Conservation (phyloP, 2,329 filamentous ascomycete genomes). For the Diaporthe destruens region DNA sequence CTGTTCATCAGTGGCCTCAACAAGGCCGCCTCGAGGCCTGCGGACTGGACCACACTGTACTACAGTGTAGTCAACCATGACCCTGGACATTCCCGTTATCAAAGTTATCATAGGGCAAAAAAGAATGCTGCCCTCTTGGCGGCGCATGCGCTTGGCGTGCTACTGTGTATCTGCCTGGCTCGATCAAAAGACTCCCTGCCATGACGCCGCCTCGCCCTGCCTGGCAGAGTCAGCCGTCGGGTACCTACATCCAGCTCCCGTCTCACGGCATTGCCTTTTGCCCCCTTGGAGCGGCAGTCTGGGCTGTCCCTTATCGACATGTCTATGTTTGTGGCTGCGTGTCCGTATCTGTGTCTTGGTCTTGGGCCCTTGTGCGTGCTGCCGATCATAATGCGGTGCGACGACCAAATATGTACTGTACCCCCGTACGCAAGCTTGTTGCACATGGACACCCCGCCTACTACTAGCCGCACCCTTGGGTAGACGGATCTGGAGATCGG, state of each 20-base stretch:
- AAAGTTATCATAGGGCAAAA: background rate
- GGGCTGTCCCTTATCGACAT: background rate
- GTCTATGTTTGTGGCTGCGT: background rate
- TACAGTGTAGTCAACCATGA: background rate
- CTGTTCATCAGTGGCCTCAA: background rate
- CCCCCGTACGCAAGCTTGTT: background rate
- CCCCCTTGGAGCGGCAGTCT: background rate
- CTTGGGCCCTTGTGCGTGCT: background rate
- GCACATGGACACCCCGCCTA: background rate
- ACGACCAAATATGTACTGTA: background rate
- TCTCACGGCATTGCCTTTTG: constrained; percentile 12
- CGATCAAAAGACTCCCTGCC: constrained; percentile 23
- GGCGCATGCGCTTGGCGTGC: constrained; percentile 16
- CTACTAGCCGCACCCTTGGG: background rate
- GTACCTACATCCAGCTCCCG: constrained; percentile 19
- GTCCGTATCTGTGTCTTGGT: background rate
- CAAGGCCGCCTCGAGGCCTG: background rate
- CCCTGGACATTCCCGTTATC: background rate
- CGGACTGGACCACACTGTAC: background rate
- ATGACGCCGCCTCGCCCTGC: background rate
- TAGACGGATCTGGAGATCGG: background rate
- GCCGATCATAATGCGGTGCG: constrained; percentile 7
- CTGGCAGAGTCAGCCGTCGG: constrained; percentile 35
- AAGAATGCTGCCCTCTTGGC: constrained; percentile 9
- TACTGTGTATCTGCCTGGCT: background rate